Base-by-base conservation (phyloP, 2,329 filamentous ascomycete species). In the Fusarium irregulare region DNA sequence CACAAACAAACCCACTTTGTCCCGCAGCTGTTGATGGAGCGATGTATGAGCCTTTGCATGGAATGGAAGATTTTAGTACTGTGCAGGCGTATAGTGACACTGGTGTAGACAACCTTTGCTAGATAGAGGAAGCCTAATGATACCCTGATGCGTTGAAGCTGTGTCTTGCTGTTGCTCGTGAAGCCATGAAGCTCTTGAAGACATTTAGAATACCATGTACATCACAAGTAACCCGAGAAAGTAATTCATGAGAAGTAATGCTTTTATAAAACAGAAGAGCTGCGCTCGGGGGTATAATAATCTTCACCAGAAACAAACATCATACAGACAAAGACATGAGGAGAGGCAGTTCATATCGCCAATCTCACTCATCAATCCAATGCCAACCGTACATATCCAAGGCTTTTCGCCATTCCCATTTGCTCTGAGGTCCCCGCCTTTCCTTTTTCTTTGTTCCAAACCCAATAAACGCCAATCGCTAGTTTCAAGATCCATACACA, bases 251-350 rank as follows among this genome's bases (percentile, higher is more conserved):
- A 25, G 21, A 25, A 53, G 34, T 50, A 23, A 37, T 62, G 32
- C 56, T 69, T 70, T 66, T 50, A 37, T 66, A 32, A 55, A 54
- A 59, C 59, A 51, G 46, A 34, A 48, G 54, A 70, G 68, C 57
- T 57, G 47, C 27, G 68, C 65, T 67, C 76, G 79, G 65, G 80
- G 81, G 81, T 82, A 80, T 83, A 82, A 73, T 75, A 73, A 75
- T 75, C 71, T 82, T 82, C 82, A 83, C 81, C 81, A 83, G 80
- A 83, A 81, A 79, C 79, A 83, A 81, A 81, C 78, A 75, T 78
- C 78, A 64, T 71, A 56, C 47, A 71, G 58, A 40, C 49, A 56
- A 56, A 56, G 57, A 37, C 54, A 60, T 53, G 59, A 53, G 21
- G 21, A 41, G 49, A 47, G 66, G 64, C 60, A 72, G 60, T 54